Evolutionary conservation across 108 stramenopile species (phyloP).

Genomic region (Cylindrotheca fusiformis): DNA sequence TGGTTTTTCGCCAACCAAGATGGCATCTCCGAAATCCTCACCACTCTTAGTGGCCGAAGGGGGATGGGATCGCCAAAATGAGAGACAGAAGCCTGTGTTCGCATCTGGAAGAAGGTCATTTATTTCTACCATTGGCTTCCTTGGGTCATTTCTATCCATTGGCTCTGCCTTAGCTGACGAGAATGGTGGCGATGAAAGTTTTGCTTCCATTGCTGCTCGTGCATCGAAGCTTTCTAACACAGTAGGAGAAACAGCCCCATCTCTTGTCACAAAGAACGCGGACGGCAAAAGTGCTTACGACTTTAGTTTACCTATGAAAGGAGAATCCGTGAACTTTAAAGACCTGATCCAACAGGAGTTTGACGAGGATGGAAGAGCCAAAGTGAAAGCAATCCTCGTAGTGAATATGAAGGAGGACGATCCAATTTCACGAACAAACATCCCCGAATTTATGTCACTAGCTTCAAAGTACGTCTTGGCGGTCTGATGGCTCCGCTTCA

Average conservation of each 20-base stretch:
- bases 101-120: background rate
- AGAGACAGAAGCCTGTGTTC: too few species aligned
- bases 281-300: constrained; percentile 78
- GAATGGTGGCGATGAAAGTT: constrained; percentile 33
- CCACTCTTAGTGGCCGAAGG: too few species aligned
- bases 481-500: background rate
- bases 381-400: constrained; percentile 80
- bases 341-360: constrained; percentile 64
- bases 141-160: background rate
- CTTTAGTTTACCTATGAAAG: constrained; percentile 66
- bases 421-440: constrained; percentile 82
- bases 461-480: constrained; percentile 51
- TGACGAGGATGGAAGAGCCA: constrained; percentile 31
- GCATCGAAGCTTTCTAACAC: constrained; percentile 54
- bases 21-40: too few species aligned
- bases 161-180: background rate
- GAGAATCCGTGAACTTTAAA: constrained; percentile 37
- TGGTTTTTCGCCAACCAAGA: too few species aligned
- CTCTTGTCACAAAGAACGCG: constrained; percentile 19
- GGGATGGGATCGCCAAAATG: too few species aligned
- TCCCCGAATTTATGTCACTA: constrained; percentile 81
- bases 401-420: constrained; percentile 91
- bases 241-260: constrained; percentile 29
- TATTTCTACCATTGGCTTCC: background rate
- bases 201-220: constrained; percentile 69